phyloP scores from a whole-genome alignment of 805 yeast species.

The Metschnikowia lachancei region DNA sequence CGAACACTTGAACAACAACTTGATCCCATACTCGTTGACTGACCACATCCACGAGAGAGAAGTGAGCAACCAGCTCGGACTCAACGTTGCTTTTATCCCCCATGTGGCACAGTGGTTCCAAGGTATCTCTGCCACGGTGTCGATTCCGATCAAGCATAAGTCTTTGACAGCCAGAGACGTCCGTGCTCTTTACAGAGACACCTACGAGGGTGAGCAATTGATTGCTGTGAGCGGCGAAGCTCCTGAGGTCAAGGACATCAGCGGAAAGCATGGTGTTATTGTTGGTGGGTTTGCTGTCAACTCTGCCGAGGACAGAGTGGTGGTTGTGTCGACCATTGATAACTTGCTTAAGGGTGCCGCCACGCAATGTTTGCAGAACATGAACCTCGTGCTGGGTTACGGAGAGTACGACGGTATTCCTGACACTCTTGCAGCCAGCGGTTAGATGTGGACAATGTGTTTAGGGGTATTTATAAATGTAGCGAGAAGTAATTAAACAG shows the following conservation, averaged over 20 bases:
- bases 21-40: conserved; percentile 92
- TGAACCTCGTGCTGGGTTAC: conserved; percentile 84
- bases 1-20: conserved; percentile 67
- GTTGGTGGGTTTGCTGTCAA: conserved; percentile 96
- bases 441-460: conserved; percentile 3
- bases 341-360: conserved; percentile 97
- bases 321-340: conserved; percentile 92
- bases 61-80: conserved; percentile 76
- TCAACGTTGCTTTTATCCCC: conserved; percentile 84
- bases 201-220: conserved; percentile 83
- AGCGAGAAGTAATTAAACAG: too few species aligned
- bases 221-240: conserved; percentile 87
- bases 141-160: conserved; percentile 73
- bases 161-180: conserved; percentile 76
- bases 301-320: conserved; percentile 84
- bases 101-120: conserved; percentile 99
- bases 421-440: conserved; percentile 25
- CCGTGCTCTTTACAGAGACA: conserved; percentile 80
- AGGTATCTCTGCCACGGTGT: conserved; percentile 90
- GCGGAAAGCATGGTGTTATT: conserved; percentile 92
- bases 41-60: conserved; percentile 97
- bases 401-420: conserved; percentile 97
- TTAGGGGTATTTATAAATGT: too few species aligned
- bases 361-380: conserved; percentile 95
- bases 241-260: conserved; percentile 85